Conservation (phyloP, 2,329 filamentous ascomycete genomes). For the Alternaria hordeiaustralica region DNA sequence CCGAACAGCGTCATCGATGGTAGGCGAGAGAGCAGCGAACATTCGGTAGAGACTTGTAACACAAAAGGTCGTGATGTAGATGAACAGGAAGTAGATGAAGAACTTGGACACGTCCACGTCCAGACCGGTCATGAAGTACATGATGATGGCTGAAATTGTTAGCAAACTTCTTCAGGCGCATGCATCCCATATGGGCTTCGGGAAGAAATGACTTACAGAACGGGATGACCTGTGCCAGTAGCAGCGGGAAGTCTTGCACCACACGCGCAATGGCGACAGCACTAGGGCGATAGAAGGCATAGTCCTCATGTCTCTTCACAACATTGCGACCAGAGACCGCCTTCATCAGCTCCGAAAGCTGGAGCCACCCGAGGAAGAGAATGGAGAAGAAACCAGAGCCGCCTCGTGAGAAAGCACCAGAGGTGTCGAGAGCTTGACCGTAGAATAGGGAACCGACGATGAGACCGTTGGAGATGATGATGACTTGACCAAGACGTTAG, state of each 20-base stretch:
- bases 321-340: conserved; percentile 75
- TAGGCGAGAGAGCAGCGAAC: conserved; percentile 68
- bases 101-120: conserved; percentile 67
- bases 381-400: conserved; percentile 72
- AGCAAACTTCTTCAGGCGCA: conserved; percentile 3
- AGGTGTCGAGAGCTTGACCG: conserved; percentile 65
- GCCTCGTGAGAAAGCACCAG: conserved; percentile 68
- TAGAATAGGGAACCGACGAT: conserved; percentile 84
- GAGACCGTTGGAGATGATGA: conserved; percentile 74
- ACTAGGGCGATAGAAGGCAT: conserved; percentile 73
- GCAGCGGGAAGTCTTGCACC: conserved; percentile 67
- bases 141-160: conserved; percentile 54
- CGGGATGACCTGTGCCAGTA: conserved; percentile 64
- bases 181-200: not conserved
- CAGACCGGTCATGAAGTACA: conserved; percentile 70
- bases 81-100: conserved; percentile 70
- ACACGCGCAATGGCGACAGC: conserved; percentile 68
- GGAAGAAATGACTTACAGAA: conserved; percentile 50
- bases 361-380: conserved; percentile 72
- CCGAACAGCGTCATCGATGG: conserved; percentile 70
- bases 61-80: conserved; percentile 67
- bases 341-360: conserved; percentile 79
- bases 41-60: conserved; percentile 70
- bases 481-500: conserved; percentile 52
- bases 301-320: conserved; percentile 70